These are phyloP conservation scores for Macaranga tanarius DNA, from an alignment of 441 rosid species.

Conservation along the genomic window DNA sequence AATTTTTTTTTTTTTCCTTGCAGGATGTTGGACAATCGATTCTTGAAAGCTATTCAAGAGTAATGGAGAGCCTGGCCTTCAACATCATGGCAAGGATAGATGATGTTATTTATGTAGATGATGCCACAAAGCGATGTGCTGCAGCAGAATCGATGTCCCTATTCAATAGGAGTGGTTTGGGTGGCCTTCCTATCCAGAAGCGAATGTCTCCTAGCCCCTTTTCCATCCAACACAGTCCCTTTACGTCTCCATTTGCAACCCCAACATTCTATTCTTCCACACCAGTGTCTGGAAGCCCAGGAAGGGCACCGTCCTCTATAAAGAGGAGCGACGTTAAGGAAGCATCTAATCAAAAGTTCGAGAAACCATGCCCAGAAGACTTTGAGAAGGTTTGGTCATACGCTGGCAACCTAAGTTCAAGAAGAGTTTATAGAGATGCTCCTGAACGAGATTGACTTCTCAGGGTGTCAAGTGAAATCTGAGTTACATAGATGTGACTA, in stretches of 20 bases:
- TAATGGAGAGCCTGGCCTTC: constrained; percentile 96
- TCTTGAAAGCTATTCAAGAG: constrained; percentile 96
- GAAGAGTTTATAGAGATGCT: constrained; percentile 65
- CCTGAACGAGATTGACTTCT: constrained; percentile 72
- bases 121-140: constrained; percentile 54
- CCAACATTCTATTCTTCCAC: constrained; percentile 62
- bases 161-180: constrained; percentile 56
- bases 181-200: constrained; percentile 69
- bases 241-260: constrained; percentile 67
- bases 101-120: constrained; percentile 84
- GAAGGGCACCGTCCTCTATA: constrained; percentile 43
- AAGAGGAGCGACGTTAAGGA: constrained; percentile 45
- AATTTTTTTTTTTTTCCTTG: constrained; percentile 12
- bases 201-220: constrained; percentile 69
- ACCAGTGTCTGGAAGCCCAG: constrained; percentile 66
- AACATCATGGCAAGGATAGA: constrained; percentile 95
- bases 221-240: constrained; percentile 64
- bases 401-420: constrained; percentile 65
- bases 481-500: not conserved
- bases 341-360: constrained; percentile 33
- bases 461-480: constrained; percentile 1
- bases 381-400: constrained; percentile 73
- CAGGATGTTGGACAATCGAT: constrained; percentile 98
- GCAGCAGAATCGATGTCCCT: constrained; percentile 60
- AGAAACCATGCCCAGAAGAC: constrained; percentile 42